phyloP scores from a whole-genome alignment of 2,329 filamentous ascomycete genomes.

The Ophiosphaerella herpotricha region DNA sequence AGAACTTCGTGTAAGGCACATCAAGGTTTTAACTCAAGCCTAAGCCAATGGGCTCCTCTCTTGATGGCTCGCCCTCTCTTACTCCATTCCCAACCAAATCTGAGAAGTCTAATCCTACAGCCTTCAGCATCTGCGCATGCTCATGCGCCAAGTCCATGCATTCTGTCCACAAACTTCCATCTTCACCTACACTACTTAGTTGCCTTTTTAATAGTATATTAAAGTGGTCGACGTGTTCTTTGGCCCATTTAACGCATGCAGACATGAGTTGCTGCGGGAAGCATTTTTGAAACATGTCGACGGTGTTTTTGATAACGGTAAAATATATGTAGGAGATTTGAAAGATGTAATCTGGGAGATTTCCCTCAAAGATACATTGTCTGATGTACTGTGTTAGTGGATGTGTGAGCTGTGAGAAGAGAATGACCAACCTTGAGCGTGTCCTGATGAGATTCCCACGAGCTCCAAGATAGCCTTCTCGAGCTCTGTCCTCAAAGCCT shows the following conservation, averaged over 20 bases:
- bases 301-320: conserved; percentile 89
- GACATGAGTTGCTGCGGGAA: conserved; percentile 89
- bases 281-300: conserved; percentile 77
- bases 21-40: conserved; percentile 21
- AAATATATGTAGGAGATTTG: conserved; percentile 96
- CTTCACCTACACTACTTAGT: conserved; percentile 80
- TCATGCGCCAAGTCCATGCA: conserved; percentile 82
- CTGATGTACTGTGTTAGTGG: conserved; percentile 53
- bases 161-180: conserved; percentile 76
- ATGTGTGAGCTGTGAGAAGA: background rate
- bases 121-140: conserved; percentile 77
- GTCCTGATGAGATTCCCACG: conserved; percentile 79
- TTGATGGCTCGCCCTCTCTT: conserved; percentile 10
- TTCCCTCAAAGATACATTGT: conserved; percentile 93
- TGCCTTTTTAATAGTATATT: conserved; percentile 82
- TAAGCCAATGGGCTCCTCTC: conserved; percentile 28
- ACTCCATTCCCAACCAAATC: conserved; percentile 68
- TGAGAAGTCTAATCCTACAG: conserved; percentile 88
- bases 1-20: too few relatives aligned
- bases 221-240: conserved; percentile 89
- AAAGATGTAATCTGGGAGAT: conserved; percentile 91
- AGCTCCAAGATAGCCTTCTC: conserved; percentile 83
- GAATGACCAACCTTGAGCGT: conserved; percentile 69
- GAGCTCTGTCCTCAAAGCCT: conserved; percentile 86
- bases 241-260: conserved; percentile 97